Evolutionary conservation across 2,329 filamentous ascomycete species (phyloP).

Genomic region (Raffaelea ambrosiae): DNA sequence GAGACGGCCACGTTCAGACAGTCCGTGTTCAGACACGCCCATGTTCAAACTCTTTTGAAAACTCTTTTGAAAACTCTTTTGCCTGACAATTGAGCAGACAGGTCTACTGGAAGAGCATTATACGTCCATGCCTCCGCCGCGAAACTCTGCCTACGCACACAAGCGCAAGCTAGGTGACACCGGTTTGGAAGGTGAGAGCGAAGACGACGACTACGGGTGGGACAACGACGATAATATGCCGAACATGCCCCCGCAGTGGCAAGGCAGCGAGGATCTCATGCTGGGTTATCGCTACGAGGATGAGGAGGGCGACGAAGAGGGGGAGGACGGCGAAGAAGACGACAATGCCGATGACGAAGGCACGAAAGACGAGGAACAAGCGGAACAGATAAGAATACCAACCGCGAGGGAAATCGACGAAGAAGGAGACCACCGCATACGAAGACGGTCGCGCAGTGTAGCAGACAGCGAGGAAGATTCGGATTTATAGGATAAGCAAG

Average conservation of each 20-base stretch:
- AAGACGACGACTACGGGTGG: constrained; percentile 66
- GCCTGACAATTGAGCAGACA: too few relatives aligned
- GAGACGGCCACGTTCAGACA: background rate
- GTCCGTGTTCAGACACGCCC: too few relatives aligned
- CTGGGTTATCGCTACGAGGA: constrained; percentile 25
- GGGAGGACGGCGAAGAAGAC: constrained; percentile 3
- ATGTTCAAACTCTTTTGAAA: too few relatives aligned
- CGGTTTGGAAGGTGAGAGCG: constrained; percentile 50
- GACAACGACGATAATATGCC: constrained; percentile 57
- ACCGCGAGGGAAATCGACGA: background rate
- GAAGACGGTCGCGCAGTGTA: constrained; percentile 5
- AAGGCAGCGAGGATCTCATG: constrained; percentile 57
- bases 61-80: too few relatives aligned
- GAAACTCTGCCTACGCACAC: constrained; percentile 25
- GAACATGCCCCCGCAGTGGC: constrained; percentile 55
- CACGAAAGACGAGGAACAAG: background rate
- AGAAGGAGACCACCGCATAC: background rate
- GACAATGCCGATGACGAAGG: constrained; percentile 1
- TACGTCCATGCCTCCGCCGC: constrained; percentile 15
- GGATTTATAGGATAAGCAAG: constrained; percentile 4
- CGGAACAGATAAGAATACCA: background rate
- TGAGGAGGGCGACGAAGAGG: constrained; percentile 11
- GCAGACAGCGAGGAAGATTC: constrained; percentile 15
- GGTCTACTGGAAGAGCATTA: constrained; percentile 31
- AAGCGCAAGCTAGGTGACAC: constrained; percentile 60